Evolutionary conservation across 2,329 filamentous ascomycete species (phyloP).

Genomic region (Fusarium sp.): DNA sequence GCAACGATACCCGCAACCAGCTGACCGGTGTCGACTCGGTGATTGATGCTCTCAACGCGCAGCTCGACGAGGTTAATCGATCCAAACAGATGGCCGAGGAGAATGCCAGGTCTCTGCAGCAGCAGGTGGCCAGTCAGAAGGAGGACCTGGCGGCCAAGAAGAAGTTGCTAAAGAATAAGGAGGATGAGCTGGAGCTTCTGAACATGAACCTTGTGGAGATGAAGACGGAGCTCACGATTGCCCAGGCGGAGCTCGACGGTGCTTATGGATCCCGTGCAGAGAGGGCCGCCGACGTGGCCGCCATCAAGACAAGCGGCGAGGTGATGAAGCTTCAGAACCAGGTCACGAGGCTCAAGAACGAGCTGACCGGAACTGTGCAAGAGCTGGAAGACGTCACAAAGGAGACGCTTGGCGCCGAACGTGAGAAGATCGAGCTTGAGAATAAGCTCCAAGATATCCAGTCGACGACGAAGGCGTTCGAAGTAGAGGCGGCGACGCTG

Average conservation of each 20-base stretch:
- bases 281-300: conserved; percentile 66
- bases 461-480: conserved; percentile 30
- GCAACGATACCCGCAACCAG: conserved; percentile 49
- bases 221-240: conserved; percentile 69
- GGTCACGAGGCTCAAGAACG: conserved; percentile 59
- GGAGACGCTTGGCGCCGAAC: conserved; percentile 60
- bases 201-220: conserved; percentile 64
- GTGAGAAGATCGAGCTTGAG: conserved; percentile 57
- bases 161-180: conserved; percentile 58
- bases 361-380: conserved; percentile 60
- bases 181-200: conserved; percentile 60
- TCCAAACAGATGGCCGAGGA: conserved; percentile 45
- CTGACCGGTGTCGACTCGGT: conserved; percentile 45
- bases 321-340: conserved; percentile 57
- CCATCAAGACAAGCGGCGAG: conserved; percentile 59
- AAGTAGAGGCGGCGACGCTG: conserved; percentile 40
- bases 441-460: conserved; percentile 48
- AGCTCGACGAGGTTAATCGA: conserved; percentile 45
- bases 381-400: conserved; percentile 64
- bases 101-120: conserved; percentile 41
- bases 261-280: conserved; percentile 68
- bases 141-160: conserved; percentile 48
- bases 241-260: conserved; percentile 68
- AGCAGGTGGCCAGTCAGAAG: conserved; percentile 35
- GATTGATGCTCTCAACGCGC: conserved; percentile 42